Evolutionary conservation across 192 early-diverging fungal genomes (phyloP).

Genomic region (Linderina pennispora): DNA sequence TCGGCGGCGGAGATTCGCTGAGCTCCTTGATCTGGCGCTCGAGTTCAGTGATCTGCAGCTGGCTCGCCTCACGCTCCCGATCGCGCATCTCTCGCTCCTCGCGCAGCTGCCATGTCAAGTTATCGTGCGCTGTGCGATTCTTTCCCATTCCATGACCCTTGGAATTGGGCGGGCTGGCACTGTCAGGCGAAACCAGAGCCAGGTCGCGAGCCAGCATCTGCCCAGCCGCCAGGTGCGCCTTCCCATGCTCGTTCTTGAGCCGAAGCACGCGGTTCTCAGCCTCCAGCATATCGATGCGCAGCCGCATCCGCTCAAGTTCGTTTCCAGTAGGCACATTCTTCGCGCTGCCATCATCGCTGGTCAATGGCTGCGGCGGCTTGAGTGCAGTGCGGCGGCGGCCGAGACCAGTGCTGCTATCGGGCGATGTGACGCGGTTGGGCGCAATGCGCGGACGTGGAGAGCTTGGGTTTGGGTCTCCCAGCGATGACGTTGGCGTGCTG

Average conservation of each 20-base stretch:
- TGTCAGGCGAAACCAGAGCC: conserved; percentile 1
- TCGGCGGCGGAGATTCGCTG: background rate
- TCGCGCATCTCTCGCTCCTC: conserved; percentile 20
- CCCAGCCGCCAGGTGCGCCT: conserved; percentile 48
- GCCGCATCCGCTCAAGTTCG: conserved; percentile 49
- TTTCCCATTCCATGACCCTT: too few relatives aligned
- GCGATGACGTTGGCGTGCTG: too few relatives aligned
- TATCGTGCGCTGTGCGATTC: background rate
- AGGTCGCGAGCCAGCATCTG: conserved; percentile 51
- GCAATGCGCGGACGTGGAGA: too few relatives aligned
- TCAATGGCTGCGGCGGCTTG: too few relatives aligned
- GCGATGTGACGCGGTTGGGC: too few relatives aligned
- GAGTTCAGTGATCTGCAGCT: conserved; percentile 16
- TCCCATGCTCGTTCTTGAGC: conserved; percentile 58
- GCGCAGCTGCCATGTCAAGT: conserved; percentile 15
- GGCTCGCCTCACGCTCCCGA: conserved; percentile 26
- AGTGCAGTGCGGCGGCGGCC: too few relatives aligned
- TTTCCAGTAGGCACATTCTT: conserved; percentile 6
- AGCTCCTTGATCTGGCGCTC: conserved; percentile 19
- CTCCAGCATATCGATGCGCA: conserved; percentile 61
- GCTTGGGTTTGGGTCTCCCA: too few relatives aligned
- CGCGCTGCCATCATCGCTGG: background rate
- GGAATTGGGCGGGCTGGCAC: background rate
- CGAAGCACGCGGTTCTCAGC: conserved; percentile 67
- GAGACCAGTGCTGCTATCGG: too few relatives aligned